phyloP scores from a whole-genome alignment of 352 stramenopile genomes.

The Phytopythium mirpurense region DNA sequence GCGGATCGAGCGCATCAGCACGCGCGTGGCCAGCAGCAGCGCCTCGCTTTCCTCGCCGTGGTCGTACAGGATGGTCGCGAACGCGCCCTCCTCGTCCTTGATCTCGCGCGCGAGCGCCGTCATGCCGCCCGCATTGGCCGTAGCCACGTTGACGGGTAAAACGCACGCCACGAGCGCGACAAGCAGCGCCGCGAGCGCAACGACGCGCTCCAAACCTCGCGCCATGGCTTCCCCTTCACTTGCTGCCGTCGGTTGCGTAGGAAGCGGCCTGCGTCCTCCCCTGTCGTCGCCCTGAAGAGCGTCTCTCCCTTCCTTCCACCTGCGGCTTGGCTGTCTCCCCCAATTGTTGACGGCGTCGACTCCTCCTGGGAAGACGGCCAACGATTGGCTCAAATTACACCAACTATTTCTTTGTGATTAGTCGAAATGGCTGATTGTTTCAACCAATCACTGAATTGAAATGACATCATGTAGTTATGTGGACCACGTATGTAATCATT shows the following conservation, averaged over 20 bases:
- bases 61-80: constrained; percentile 72
- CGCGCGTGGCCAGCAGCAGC: constrained; percentile 53
- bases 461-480: too few species aligned
- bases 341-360: too few species aligned
- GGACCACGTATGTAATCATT: too few species aligned
- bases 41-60: constrained; percentile 51
- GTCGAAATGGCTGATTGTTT: not conserved
- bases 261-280: not conserved
- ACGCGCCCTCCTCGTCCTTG: constrained; percentile 31
- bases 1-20: constrained; percentile 67
- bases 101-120: constrained; percentile 7
- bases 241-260: not conserved
- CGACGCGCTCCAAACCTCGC: not conserved
- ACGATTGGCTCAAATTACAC: too few species aligned
- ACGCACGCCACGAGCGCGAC: not conserved
- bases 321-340: too few species aligned
- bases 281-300: not conserved
- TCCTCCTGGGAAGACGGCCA: too few species aligned
- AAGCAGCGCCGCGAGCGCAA: not conserved
- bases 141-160: not conserved
- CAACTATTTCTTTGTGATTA: not conserved
- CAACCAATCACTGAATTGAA: too few species aligned
- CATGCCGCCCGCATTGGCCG: not conserved
- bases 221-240: not conserved
- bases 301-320: not conserved